phyloP scores from a whole-genome alignment of 108 stramenopile species.

The Cylindrotheca fusiformis region DNA sequence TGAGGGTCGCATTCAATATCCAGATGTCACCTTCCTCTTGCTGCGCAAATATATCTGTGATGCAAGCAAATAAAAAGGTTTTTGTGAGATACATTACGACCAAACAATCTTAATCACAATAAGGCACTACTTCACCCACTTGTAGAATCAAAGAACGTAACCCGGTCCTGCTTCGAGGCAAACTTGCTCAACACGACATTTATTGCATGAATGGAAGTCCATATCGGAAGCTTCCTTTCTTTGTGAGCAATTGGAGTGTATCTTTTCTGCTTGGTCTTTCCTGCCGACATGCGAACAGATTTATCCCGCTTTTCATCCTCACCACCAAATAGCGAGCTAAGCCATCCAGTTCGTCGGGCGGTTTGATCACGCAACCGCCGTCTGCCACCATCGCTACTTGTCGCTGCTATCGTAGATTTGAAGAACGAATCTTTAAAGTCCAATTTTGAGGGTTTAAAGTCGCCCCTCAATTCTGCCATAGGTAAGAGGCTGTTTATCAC shows the following conservation, averaged over 20 bases:
- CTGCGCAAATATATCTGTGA: constrained; percentile 46
- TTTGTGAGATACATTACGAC: too few relatives aligned
- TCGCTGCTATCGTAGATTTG: constrained; percentile 1
- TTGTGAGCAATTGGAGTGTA: constrained; percentile 22
- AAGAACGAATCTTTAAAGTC: constrained; percentile 32
- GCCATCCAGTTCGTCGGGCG: neutral
- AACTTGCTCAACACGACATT: constrained; percentile 68
- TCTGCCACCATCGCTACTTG: neutral
- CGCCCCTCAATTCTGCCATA: constrained; percentile 51
- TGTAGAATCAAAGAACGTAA: constrained; percentile 82
- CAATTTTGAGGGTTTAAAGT: constrained; percentile 5
- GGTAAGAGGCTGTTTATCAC: constrained; percentile 81
- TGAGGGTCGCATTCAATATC: constrained; percentile 49
- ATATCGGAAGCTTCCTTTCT: constrained; percentile 54
- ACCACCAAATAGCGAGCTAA: constrained; percentile 3
- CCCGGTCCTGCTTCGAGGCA: constrained; percentile 37
- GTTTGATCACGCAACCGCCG: neutral
- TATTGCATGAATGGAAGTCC: constrained; percentile 72
- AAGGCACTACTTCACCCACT: too few relatives aligned
- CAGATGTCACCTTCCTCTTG: constrained; percentile 28
- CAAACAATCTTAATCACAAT: too few relatives aligned
- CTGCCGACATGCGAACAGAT: constrained; percentile 6
- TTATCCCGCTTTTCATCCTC: neutral
- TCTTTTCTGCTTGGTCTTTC: constrained; percentile 21
- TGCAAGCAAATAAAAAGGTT: neutral